phyloP scores from a whole-genome alignment of 495 filamentous ascomycete genomes.

The Podospora comata region DNA sequence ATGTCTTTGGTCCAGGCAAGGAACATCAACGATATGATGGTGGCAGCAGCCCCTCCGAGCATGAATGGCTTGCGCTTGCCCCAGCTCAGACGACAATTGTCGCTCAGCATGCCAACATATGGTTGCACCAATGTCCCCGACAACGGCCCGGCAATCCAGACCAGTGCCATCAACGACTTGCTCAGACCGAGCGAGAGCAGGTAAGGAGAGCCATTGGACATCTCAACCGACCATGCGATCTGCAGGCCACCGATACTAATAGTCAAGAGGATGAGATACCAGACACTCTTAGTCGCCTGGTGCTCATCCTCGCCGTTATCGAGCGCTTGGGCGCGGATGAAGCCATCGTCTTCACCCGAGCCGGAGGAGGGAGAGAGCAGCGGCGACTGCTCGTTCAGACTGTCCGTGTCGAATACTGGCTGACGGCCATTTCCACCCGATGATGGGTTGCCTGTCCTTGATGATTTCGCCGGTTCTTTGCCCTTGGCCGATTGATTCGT shows the following conservation, averaged over 20 bases:
- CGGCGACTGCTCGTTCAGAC: conserved; percentile 57
- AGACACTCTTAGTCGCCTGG: conserved; percentile 67
- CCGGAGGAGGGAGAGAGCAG: conserved; percentile 48
- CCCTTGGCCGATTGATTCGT: conserved; percentile 12
- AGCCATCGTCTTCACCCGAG: conserved; percentile 39
- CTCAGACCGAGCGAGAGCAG: conserved; percentile 76
- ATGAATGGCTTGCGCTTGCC: conserved; percentile 90
- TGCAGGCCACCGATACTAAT: conserved; percentile 82
- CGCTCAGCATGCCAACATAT: conserved; percentile 88
- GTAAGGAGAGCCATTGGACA: conserved; percentile 76
- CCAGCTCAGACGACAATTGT: conserved; percentile 76
- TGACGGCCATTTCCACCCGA: conserved; percentile 17
- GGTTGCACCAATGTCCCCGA: conserved; percentile 86
- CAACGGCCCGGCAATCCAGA: conserved; percentile 90
- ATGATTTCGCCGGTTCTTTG: conserved; percentile 14
- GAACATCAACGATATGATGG: conserved; percentile 66
- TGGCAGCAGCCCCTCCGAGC: conserved; percentile 68
- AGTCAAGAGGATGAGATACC: conserved; percentile 81
- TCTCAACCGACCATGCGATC: conserved; percentile 90
- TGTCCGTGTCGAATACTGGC: conserved; percentile 17
- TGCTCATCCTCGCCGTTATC: conserved; percentile 42
- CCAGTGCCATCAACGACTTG: conserved; percentile 88
- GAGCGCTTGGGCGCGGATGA: conserved; percentile 33
- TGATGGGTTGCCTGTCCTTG: conserved; percentile 11
- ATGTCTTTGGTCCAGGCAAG: conserved; percentile 83